phyloP scores from a whole-genome alignment of 257 asterid species.

The Solanum bulbocastanum region DNA sequence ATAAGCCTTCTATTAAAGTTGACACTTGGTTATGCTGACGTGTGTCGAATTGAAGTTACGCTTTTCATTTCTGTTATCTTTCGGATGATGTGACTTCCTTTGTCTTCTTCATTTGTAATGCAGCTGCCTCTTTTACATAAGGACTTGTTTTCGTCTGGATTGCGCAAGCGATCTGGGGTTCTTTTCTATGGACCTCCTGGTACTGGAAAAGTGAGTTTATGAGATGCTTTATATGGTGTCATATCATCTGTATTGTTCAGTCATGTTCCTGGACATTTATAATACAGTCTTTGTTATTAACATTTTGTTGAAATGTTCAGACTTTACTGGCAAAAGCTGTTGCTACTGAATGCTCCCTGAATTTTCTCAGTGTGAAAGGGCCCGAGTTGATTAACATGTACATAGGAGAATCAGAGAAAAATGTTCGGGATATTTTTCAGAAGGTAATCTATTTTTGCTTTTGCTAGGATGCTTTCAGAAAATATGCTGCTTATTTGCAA shows the following conservation, averaged over 20 bases:
- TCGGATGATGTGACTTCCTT: background rate
- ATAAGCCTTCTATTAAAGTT: background rate
- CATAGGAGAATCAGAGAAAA: conserved; percentile 98
- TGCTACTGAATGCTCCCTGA: conserved; percentile 95
- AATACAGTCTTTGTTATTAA: background rate
- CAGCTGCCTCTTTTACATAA: conserved; percentile 96
- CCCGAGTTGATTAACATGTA: conserved; percentile 98
- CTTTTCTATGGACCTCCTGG: conserved; percentile 99
- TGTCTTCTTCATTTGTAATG: conserved; percentile 14
- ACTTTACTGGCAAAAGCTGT: conserved; percentile 96
- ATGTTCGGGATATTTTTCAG: conserved; percentile 86
- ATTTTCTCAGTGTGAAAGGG: conserved; percentile 92
- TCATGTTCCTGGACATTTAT: background rate
- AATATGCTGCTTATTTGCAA: background rate
- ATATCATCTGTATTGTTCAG: background rate
- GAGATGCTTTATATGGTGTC: background rate
- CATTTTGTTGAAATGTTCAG: conserved; percentile 34
- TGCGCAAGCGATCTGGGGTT: conserved; percentile 96
- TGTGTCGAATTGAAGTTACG: background rate
- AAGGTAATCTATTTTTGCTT: conserved; percentile 37
- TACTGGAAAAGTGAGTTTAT: conserved; percentile 78
- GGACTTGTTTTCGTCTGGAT: conserved; percentile 92
- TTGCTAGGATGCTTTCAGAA: background rate
- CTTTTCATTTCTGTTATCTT: background rate
- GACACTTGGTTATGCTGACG: background rate